Conservation (phyloP, 805 yeast genomes). For the Metschnikowia bowlesiae region DNA sequence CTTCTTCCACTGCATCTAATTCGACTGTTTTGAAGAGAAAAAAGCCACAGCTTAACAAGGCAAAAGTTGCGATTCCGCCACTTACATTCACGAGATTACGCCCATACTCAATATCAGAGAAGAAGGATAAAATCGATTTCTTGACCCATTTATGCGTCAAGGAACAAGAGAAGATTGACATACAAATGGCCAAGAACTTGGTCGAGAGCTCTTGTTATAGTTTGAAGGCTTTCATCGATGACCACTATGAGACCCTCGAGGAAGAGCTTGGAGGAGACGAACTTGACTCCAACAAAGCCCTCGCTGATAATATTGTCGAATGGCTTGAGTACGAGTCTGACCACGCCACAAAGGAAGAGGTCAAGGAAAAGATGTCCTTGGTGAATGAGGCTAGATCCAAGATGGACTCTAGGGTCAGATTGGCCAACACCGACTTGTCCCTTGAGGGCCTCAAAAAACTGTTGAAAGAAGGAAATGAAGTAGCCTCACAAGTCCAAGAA, state of each 20-base stretch:
- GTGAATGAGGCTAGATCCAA: slow-evolving; percentile 17
- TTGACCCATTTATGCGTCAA: slow-evolving; percentile 48
- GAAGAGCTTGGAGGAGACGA: slow-evolving; percentile 39
- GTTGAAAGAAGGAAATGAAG: slow-evolving; percentile 38
- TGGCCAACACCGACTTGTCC: slow-evolving; percentile 46
- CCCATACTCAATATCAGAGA: slow-evolving; percentile 36
- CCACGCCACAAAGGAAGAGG: slow-evolving; percentile 33
- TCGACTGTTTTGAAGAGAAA: slow-evolving; percentile 19
- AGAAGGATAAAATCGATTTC: slow-evolving; percentile 42
- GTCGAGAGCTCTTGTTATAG: slow-evolving; percentile 73
- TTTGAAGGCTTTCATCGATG: slow-evolving; percentile 56
- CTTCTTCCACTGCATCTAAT: background rate
- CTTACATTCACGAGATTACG: slow-evolving; percentile 42
- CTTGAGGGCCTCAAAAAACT: slow-evolving; percentile 40
- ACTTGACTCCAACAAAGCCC: slow-evolving; percentile 23
- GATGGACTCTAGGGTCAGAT: slow-evolving; percentile 34
- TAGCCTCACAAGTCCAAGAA: slow-evolving; percentile 42
- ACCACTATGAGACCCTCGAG: slow-evolving; percentile 38
- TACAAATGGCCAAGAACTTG: slow-evolving; percentile 59
- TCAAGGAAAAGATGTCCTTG: slow-evolving; percentile 23
- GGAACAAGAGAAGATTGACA: slow-evolving; percentile 51
- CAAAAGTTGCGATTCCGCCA: slow-evolving; percentile 33
- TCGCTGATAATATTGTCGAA: slow-evolving; percentile 52
- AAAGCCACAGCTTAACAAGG: slow-evolving; percentile 16
- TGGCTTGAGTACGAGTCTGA: slow-evolving; percentile 79